Conservation (phyloP, 148 eudicot species). For the Camellia granthamiana region DNA sequence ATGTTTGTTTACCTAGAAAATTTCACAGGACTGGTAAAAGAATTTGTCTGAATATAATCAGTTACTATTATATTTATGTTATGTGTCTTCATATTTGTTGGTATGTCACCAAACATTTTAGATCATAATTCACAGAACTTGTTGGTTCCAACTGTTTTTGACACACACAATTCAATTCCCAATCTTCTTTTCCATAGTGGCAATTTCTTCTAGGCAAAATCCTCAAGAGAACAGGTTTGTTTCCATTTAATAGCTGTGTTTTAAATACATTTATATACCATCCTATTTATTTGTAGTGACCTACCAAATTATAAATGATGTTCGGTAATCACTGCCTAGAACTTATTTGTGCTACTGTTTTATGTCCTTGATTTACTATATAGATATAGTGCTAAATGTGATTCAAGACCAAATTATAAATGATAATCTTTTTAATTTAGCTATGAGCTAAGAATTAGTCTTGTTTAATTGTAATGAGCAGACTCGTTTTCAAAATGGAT, state of each 20-base stretch:
- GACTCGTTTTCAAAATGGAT: slow-evolving; percentile 54
- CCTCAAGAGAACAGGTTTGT: neutral
- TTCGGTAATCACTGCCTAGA: too few relatives aligned
- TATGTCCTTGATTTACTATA: too few relatives aligned
- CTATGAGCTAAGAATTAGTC: too few relatives aligned
- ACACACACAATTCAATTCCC: neutral
- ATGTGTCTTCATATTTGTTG: neutral
- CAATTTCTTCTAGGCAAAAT: neutral
- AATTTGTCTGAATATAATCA: neutral
- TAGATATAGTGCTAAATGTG: too few relatives aligned
- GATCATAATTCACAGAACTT: neutral
- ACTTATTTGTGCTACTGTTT: too few relatives aligned
- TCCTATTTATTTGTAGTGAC: neutral
- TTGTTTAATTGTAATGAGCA: slow-evolving; percentile 11
- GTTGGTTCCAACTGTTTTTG: neutral
- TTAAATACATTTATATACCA: neutral
- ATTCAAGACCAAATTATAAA: too few relatives aligned
- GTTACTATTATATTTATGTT: neutral
- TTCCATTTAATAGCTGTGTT: neutral
- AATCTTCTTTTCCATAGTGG: neutral
- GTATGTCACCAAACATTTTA: neutral
- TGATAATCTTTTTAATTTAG: too few relatives aligned
- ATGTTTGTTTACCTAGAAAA: neutral
- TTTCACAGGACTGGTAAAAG: neutral
- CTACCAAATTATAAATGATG: too few relatives aligned